A percentile compares a stretch with the other conserved stretches of the same genome.
Evolutionary conservation across 345 rosid genomes (phyloP).

Genomic region (Xanthoceras sorbifolium): DNA sequence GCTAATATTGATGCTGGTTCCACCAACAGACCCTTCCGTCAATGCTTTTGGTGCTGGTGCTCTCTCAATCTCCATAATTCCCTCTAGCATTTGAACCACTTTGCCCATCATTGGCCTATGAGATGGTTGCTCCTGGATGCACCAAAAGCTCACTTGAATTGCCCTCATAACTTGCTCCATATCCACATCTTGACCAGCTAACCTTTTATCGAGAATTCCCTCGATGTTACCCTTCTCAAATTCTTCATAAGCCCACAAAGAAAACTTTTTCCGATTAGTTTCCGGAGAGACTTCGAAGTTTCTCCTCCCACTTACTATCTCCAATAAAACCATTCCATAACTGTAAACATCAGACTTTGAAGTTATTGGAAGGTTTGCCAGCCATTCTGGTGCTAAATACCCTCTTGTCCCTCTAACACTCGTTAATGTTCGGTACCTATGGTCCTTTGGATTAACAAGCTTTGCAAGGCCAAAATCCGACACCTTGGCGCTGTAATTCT

Average conservation of each 20-base stretch:
- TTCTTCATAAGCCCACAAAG: constrained; percentile 65
- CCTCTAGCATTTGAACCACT: constrained; percentile 64
- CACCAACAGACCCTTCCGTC: constrained; percentile 35
- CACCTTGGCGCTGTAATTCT: constrained; percentile 48
- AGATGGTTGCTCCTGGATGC: constrained; percentile 58
- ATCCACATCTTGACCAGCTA: constrained; percentile 35
- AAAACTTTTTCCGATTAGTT: constrained; percentile 50
- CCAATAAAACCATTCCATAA: constrained; percentile 62
- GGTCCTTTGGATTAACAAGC: constrained; percentile 39
- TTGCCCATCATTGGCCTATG: constrained; percentile 60
- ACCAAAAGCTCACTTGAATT: constrained; percentile 54
- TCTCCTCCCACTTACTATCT: constrained; percentile 53
- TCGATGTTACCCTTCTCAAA: constrained; percentile 43
- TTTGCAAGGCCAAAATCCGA: constrained; percentile 62
- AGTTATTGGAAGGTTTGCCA: constrained; percentile 49
- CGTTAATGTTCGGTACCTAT: constrained; percentile 29
- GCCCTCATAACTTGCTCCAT: constrained; percentile 49
- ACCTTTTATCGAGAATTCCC: constrained; percentile 44
- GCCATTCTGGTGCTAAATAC: constrained; percentile 63
- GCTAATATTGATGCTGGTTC: constrained; percentile 36
- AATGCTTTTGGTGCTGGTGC: constrained; percentile 51
- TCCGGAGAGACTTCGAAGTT: constrained; percentile 44
- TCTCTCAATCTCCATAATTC: constrained; percentile 44
- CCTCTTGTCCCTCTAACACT: constrained; percentile 50
- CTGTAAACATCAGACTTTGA: constrained; percentile 63